phyloP scores from a whole-genome alignment of 345 rosid species.

The Eucalyptus erythrocorys region DNA sequence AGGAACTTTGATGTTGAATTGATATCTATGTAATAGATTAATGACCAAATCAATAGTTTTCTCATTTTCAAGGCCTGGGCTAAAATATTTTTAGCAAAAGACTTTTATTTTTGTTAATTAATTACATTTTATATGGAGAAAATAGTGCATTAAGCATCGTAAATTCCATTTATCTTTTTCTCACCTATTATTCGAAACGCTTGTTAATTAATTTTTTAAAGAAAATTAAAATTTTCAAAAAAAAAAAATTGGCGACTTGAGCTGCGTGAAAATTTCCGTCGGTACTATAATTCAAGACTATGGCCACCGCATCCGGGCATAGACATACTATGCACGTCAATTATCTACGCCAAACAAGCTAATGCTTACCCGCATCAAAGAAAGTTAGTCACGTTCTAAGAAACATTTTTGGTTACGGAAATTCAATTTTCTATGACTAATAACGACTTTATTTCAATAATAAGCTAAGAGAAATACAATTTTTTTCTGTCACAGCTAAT shows the following conservation, averaged over 20 bases:
- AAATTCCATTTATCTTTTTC: background rate
- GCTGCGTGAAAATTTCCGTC: background rate
- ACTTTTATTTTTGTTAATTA: background rate
- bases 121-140: background rate
- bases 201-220: background rate
- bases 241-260: background rate
- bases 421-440: background rate
- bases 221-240: background rate
- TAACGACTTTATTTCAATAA: background rate
- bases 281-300: background rate
- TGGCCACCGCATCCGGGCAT: background rate
- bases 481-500: background rate
- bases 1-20: background rate
- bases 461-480: background rate
- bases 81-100: background rate
- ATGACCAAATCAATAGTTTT: background rate
- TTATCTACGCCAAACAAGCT: background rate
- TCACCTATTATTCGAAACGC: background rate
- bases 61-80: background rate
- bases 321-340: background rate
- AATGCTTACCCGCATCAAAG: background rate
- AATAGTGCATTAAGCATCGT: background rate
- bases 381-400: background rate
- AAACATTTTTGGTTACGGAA: background rate
- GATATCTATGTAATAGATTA: rapidly evolving